phyloP scores from a whole-genome alignment of 768 basidiomycete genomes.

The Cubamyces sp. region DNA sequence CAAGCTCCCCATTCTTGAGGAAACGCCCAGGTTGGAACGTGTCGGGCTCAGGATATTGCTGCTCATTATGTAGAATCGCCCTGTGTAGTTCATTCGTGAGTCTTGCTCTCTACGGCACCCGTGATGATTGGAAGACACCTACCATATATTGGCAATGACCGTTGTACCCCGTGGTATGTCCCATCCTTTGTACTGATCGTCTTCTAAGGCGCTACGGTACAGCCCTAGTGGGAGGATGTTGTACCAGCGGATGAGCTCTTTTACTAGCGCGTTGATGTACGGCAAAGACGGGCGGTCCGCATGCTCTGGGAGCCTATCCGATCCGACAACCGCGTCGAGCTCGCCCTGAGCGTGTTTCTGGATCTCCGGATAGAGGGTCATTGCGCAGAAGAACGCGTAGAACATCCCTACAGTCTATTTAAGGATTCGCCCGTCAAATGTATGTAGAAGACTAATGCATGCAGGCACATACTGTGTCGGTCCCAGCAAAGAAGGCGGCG shows the following conservation, averaged over 20 bases:
- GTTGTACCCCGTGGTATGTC: constrained; percentile 40
- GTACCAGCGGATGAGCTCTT: constrained; percentile 23
- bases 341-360: constrained; percentile 21
- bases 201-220: constrained; percentile 39
- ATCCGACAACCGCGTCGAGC: constrained; percentile 23
- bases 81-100: constrained; percentile 37
- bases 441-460: no score
- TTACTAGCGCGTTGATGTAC: constrained; percentile 23
- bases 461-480: no score
- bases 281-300: constrained; percentile 19
- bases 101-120: no score
- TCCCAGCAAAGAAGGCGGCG: neutral
- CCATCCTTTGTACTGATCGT: constrained; percentile 44
- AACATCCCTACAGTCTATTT: neutral
- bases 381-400: constrained; percentile 10
- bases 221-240: constrained; percentile 14
- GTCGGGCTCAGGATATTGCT: constrained; percentile 48
- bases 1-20: constrained; percentile 31
- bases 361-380: constrained; percentile 13
- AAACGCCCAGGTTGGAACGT: constrained; percentile 56
- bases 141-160: constrained; percentile 11
- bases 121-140: neutral
- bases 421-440: neutral
- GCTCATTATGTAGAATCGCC: constrained; percentile 55
- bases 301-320: constrained; percentile 20